Base-by-base conservation (phyloP, 768 basidiomycete genomes). In the Rhodosporidiobolus sp. region DNA sequence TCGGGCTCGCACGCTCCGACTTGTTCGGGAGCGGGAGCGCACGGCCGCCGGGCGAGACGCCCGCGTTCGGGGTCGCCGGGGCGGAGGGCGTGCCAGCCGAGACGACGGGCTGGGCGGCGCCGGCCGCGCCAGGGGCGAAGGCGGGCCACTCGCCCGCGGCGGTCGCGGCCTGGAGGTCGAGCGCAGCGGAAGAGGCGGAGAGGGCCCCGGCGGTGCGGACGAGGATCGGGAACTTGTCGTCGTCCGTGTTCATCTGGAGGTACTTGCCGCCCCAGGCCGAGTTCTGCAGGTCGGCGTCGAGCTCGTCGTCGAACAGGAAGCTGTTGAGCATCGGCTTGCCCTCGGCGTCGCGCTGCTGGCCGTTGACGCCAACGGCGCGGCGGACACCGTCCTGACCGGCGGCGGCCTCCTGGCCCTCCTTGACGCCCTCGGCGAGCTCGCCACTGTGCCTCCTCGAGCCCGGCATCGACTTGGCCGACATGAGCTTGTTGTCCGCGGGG, bases 271-370 rank as follows among this genome's bases (percentile, higher is more conserved):
- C 87, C 81, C 87, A 87, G 87, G 94, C 93, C 16, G 92, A 90
- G 81, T 92, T 93, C 79, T 94, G 89, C 87, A 95, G 93, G 80
- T 95, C 93, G 82, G 91, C 88, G 79, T 95, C 93, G 76, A 95
- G 82, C 79, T 94, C 92, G 80, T 94, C 90, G 76, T 95, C 93
- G 72, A 95, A 83, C 87, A 94, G 88, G 88, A 92, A 81, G 68
- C 67, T 75, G 69, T 77, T 78, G 64, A 80, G 67, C 67, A 75
- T 76, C 16, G 58, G 65, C 62, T 70, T 63, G 50, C 68, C 72
- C 26, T 72, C 70, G 48, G 65, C 63, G 58, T 63, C 67, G 9
- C 45, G 49, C 60, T 72, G 66, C 57, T 71, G 69, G 32, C 49
- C 70, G 22, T 49, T 58, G 4, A 32, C 64, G n/a, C 45, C 30